phyloP scores from a whole-genome alignment of 495 filamentous ascomycete genomes.

The Rostrohypoxylon terebratum region DNA sequence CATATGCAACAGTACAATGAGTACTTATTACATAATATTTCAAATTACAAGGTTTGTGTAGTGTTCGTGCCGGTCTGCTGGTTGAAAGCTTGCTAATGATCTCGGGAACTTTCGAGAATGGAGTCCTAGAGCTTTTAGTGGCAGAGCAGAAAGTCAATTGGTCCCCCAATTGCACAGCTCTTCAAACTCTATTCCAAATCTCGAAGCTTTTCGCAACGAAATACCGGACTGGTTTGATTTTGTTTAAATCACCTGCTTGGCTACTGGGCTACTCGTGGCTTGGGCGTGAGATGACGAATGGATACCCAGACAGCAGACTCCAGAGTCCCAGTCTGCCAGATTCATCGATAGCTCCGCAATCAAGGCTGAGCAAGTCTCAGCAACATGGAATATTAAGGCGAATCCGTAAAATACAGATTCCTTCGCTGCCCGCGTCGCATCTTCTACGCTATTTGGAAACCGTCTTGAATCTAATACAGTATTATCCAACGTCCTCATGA shows the following conservation, averaged over 20 bases:
- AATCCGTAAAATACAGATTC: constrained; percentile 18
- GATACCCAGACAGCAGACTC: too few relatives aligned
- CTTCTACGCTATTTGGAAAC: constrained; percentile 13
- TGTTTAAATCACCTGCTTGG: constrained; percentile 21
- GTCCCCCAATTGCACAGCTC: neutral
- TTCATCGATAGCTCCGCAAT: constrained; percentile 41
- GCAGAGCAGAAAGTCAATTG: constrained; percentile 16
- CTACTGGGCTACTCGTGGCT: constrained; percentile 19
- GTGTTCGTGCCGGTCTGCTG: constrained; percentile 1
- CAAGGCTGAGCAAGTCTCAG: constrained; percentile 44
- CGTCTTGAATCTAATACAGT: neutral
- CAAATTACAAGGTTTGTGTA: neutral
- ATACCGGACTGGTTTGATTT: neutral
- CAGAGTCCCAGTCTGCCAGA: too few relatives aligned
- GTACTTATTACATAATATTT: neutral
- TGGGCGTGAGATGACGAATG: constrained; percentile 30
- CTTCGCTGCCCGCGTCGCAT: constrained; percentile 18
- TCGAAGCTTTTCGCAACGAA: neutral
- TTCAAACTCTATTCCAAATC: constrained; percentile 37
- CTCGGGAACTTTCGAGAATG: constrained; percentile 18
- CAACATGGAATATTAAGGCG: constrained; percentile 6
- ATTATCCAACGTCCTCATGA: neutral
- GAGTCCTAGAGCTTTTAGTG: constrained; percentile 12
- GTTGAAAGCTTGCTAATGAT: constrained; percentile 5
- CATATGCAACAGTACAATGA: neutral